Evolutionary conservation across 805 yeast species (phyloP).

Genomic region (Barnettozyma populi): DNA sequence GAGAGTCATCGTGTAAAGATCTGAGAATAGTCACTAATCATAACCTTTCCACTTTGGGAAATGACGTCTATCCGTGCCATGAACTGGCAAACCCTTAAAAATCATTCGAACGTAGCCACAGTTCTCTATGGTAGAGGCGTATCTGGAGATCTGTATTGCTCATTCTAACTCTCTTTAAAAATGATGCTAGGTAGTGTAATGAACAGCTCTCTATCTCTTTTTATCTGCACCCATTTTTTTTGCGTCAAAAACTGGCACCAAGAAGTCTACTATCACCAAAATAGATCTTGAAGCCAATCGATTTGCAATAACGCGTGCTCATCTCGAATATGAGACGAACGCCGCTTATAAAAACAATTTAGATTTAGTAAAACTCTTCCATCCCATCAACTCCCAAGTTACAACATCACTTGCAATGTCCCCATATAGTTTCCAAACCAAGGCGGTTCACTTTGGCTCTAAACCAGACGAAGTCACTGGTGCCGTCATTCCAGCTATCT

Average conservation of each 20-base stretch:
- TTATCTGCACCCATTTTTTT: background rate
- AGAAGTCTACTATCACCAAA: background rate
- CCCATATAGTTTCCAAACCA: slow-evolving; percentile 56
- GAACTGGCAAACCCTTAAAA: slow-evolving; percentile 3
- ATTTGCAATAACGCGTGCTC: slow-evolving; percentile 8
- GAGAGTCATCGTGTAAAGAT: too few relatives aligned
- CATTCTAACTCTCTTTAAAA: background rate
- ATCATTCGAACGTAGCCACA: background rate
- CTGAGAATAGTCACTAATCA: too few relatives aligned
- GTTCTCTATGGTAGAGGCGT: background rate
- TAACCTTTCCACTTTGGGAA: slow-evolving; percentile 1
- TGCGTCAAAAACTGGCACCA: slow-evolving; percentile 2
- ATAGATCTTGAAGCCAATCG: background rate
- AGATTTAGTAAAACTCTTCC: background rate
- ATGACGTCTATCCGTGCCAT: slow-evolving; percentile 4
- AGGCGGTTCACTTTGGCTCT: slow-evolving; percentile 82
- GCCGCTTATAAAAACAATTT: background rate
- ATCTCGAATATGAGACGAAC: background rate
- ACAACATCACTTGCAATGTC: slow-evolving; percentile 9
- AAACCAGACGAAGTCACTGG: slow-evolving; percentile 69
- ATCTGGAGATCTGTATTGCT: too few relatives aligned
- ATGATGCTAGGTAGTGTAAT: too few relatives aligned
- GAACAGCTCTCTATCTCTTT: background rate
- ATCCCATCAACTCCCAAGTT: background rate
- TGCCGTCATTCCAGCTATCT: slow-evolving; percentile 81